Evolutionary conservation across 2,329 filamentous ascomycete species (phyloP).

Genomic region (Xylariaceae sp.): DNA sequence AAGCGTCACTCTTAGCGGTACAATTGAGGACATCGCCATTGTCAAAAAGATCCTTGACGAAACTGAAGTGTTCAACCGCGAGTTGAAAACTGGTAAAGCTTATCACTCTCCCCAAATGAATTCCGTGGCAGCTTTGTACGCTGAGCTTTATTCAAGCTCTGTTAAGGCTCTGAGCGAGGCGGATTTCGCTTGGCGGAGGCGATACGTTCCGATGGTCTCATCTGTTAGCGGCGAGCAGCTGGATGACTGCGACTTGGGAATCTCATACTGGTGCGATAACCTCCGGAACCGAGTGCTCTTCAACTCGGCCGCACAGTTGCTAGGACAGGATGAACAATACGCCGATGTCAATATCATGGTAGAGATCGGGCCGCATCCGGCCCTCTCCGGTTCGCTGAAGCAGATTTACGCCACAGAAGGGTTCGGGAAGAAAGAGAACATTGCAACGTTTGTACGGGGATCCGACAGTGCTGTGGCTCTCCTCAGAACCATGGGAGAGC

Average conservation of each 20-base stretch:
- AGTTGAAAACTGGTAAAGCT: constrained; percentile 25
- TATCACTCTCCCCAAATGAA: constrained; percentile 32
- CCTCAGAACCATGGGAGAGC: constrained; percentile 2
- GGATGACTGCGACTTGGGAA: background rate
- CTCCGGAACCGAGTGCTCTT: constrained; percentile 12
- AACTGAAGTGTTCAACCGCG: constrained; percentile 22
- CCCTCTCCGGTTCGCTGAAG: constrained; percentile 4
- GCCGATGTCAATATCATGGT: constrained; percentile 1
- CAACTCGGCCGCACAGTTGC: background rate
- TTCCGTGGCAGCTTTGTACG: background rate
- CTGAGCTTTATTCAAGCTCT: no score
- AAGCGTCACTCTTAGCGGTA: constrained; percentile 29
- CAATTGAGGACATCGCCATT: constrained; percentile 16
- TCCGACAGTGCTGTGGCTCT: background rate
- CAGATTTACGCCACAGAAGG: constrained; percentile 2
- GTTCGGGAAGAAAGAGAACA: background rate
- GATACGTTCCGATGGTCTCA: background rate
- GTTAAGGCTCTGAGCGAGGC: no score
- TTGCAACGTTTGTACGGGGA: background rate
- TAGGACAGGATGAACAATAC: background rate
- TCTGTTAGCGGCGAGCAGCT: background rate
- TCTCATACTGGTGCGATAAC: constrained; percentile 13
- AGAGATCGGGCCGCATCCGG: constrained; percentile 16
- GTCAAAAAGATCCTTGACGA: constrained; percentile 10
- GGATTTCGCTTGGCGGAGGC: no score